Evolutionary conservation across 2,329 filamentous ascomycete genomes (phyloP).

Genomic region (Aspergillus sp.): DNA sequence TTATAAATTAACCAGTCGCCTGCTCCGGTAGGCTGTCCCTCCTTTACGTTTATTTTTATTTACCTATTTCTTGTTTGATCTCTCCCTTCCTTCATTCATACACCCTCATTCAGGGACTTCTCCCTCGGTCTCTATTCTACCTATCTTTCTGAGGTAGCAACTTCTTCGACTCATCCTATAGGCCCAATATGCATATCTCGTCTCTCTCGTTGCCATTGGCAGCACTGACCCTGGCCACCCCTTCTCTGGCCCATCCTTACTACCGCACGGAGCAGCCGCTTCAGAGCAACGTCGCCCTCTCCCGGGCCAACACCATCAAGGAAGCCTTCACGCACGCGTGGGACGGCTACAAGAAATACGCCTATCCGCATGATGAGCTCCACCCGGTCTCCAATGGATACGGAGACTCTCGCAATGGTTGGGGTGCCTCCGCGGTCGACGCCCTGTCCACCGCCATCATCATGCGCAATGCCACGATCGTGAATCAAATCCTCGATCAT

Average conservation of each 20-base stretch:
- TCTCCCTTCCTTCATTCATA: background rate
- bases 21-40: conserved; percentile 11
- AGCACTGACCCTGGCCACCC: conserved; percentile 23
- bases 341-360: conserved; percentile 70
- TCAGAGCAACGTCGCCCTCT: conserved; percentile 12
- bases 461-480: conserved; percentile 67
- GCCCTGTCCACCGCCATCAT: conserved; percentile 76
- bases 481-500: conserved; percentile 69
- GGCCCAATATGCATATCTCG: conserved; percentile 23
- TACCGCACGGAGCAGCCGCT: conserved; percentile 9
- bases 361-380: conserved; percentile 76
- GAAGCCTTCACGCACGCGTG: conserved; percentile 69
- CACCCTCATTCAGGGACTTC: background rate
- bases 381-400: conserved; percentile 64
- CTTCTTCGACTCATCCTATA: too few relatives aligned
- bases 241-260: conserved; percentile 21
- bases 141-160: background rate
- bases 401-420: conserved; percentile 73
- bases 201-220: conserved; percentile 24
- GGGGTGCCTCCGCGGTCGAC: conserved; percentile 82
- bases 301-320: conserved; percentile 60
- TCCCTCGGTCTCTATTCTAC: background rate
- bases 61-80: conserved; percentile 1
- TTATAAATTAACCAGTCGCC: conserved; percentile 7
- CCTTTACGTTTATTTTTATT: conserved; percentile 5